Percentiles rank a stretch among this genome's conserved stretches.
Conservation (phyloP, 2,329 filamentous ascomycete genomes). For the Arthrobotrys pseudoclavata region DNA sequence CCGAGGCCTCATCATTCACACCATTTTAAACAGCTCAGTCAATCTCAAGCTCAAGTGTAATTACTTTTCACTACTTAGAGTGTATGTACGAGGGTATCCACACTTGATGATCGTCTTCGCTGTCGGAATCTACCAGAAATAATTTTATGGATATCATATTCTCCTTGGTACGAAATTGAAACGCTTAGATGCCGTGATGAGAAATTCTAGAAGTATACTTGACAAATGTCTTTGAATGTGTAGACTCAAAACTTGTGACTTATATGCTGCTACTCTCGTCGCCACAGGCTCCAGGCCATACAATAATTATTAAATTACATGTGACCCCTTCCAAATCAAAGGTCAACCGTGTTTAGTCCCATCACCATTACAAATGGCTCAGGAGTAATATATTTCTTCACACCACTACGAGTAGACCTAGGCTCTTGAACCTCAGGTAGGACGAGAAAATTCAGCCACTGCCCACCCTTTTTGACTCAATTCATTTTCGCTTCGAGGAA, state of each 20-base stretch:
- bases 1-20: background rate
- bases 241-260: background rate
- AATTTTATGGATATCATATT: no score
- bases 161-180: no score
- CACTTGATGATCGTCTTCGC: no score
- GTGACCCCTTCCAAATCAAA: background rate
- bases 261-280: background rate
- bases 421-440: background rate
- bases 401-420: background rate
- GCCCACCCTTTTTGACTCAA: background rate
- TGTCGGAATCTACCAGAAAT: no score
- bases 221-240: no score
- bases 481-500: background rate
- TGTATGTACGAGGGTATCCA: background rate
- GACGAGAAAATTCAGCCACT: background rate
- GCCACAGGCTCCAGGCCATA: background rate
- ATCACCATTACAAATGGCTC: background rate
- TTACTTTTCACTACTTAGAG: background rate
- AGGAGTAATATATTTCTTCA: slow-evolving; percentile 1
- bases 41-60: background rate
- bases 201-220: no score
- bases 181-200: no score
- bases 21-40: background rate
- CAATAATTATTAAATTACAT: background rate
- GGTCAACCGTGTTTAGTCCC: background rate